Percentiles rank a stretch among this genome's conserved stretches.
Evolutionary conservation across 176 grass and related monocot species (phyloP).

Genomic region (Chrysopogon serrulatus): DNA sequence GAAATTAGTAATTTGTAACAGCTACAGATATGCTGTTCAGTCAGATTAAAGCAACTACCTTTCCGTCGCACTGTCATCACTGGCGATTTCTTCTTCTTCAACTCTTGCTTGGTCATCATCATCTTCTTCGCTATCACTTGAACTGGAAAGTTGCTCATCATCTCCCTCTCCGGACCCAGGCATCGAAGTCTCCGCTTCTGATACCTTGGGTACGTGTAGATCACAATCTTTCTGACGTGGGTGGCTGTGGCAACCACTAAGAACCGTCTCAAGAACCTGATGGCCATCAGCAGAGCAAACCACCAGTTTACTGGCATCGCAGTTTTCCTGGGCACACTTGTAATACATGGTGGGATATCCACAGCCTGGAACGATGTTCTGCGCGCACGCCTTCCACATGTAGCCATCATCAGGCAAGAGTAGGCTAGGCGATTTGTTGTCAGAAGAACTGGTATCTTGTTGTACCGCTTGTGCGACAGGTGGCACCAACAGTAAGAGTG

Average conservation of each 20-base stretch:
- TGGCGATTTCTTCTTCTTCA: background rate
- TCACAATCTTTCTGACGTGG: background rate
- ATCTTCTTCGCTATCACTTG: conserved; percentile 3
- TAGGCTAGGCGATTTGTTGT: background rate
- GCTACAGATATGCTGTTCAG: background rate
- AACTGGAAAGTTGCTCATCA: conserved; percentile 20
- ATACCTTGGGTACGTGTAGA: background rate
- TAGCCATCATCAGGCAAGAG: conserved; percentile 8
- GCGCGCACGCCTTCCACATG: conserved; percentile 20
- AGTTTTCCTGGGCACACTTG: conserved; percentile 9
- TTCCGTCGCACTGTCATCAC: background rate
- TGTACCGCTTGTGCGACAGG: background rate
- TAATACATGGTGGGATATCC: conserved; percentile 20
- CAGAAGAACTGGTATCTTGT: background rate
- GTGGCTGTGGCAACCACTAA: conserved; percentile 32
- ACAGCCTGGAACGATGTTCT: conserved; percentile 13
- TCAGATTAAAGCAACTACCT: conserved; percentile 17
- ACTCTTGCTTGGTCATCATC: background rate
- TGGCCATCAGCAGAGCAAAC: conserved; percentile 17
- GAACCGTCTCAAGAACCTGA: conserved; percentile 24
- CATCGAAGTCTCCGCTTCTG: background rate
- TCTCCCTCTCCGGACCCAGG: background rate
- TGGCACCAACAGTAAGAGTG: background rate
- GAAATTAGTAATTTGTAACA: background rate
- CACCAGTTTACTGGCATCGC: conserved; percentile 20